phyloP scores from a whole-genome alignment of 2,329 filamentous ascomycete genomes.

The Lachnellula occidentalis region DNA sequence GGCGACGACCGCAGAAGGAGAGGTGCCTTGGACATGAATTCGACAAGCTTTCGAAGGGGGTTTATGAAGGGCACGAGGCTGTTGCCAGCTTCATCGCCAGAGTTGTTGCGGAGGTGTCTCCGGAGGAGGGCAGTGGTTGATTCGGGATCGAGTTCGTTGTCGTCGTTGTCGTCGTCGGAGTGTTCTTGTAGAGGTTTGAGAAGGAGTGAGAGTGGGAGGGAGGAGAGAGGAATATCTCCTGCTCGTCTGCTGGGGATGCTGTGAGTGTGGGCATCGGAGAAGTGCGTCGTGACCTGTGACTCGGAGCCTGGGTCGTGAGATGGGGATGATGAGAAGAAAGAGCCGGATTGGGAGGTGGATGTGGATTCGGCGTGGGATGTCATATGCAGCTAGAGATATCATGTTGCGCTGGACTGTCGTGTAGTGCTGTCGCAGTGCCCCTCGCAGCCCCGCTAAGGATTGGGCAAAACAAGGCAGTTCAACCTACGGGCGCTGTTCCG shows the following conservation, averaged over 20 bases:
- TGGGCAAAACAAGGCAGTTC: neutral
- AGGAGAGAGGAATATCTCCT: constrained; percentile 20
- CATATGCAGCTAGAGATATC: constrained; percentile 5
- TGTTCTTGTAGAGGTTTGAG: constrained; percentile 1
- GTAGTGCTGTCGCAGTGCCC: neutral
- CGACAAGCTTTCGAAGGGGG: constrained; percentile 18
- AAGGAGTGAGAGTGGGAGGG: constrained; percentile 6
- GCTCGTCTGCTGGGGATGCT: constrained; percentile 3
- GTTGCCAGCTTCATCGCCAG: constrained; percentile 11
- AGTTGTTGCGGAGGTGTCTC: constrained; percentile 11
- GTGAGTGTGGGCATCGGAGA: neutral
- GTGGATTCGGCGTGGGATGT: constrained; percentile 8
- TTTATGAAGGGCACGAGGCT: constrained; percentile 10
- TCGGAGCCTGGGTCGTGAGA: neutral
- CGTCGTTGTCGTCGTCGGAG: constrained; percentile 7
- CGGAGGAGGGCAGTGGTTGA: constrained; percentile 24
- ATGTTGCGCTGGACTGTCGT: neutral
- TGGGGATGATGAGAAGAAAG: neutral
- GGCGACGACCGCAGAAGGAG: constrained; percentile 55
- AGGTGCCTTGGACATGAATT: constrained; percentile 43
- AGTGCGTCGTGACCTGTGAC: neutral
- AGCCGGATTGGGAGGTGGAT: neutral
- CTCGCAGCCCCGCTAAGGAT: neutral
- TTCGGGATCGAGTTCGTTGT: constrained; percentile 26
- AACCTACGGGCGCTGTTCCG: too few relatives aligned